Evolutionary conservation across 2,329 filamentous ascomycete genomes (phyloP), one percentile per base, ranked within the genome.

Genomic region (Dothideomycetidae sp.): DNA sequence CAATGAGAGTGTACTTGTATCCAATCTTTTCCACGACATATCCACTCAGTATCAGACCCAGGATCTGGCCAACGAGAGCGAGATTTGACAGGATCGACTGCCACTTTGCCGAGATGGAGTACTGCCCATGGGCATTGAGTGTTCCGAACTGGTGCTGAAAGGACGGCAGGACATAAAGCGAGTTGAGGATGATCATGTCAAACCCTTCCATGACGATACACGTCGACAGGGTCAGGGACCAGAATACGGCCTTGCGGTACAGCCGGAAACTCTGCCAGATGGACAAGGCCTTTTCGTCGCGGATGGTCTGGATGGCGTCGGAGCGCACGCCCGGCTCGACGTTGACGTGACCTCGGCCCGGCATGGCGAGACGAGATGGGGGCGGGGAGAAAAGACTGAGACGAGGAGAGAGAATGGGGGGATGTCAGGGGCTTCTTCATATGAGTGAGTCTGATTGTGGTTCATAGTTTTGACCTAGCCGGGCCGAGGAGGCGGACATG

Each of bases 141-240:
- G 31, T 33, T 5, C 31, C 31, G 17, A 33, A 33, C 21, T 33
- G 31, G 5, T n/a, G 10, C 17, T 33, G 31, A 12, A 33, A 33
- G 3, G 13, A 13, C 10, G 31, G 31, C 3, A 33, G 15, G 16
- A 18, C 31, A 33, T 33, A 33, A 9, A 18, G 15, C 14, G 5
- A 33, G 15, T 72, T 72, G 12, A 78, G 62, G 7, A 79, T 63
- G 50, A 78, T 73, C 0, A 73, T 70, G 50, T 78, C 74, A 47
- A 78, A 80, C 14, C 48, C 71, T 29, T 68, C 53, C 70, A 75
- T 75, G 44, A 75, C 68, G 26, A 75, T 67, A 4, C 70, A 70
- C 2, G 74, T 55, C 3, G 67, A 72, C 44, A 77, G 71, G 48
- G 72, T 74, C 29, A 66, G 59, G 5, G 69, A 72, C 73, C 72